Conservation (phyloP, 2,329 filamentous ascomycete species). For the Eutypa lata region DNA sequence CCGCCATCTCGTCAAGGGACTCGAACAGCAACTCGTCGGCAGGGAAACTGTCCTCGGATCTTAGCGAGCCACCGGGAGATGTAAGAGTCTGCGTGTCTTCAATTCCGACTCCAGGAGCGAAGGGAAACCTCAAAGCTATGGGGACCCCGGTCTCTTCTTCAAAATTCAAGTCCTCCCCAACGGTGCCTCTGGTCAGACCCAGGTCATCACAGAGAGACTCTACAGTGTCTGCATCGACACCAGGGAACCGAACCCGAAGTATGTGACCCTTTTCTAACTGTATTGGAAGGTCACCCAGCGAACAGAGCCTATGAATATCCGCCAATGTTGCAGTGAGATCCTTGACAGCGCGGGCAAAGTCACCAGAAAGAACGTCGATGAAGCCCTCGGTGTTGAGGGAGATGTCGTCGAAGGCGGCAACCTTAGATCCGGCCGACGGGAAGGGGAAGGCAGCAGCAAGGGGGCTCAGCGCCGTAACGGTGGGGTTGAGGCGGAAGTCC, state of each 20-base stretch:
- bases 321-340: slow-evolving; percentile 76
- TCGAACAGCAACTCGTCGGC: slow-evolving; percentile 38
- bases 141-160: slow-evolving; percentile 63
- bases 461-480: slow-evolving; percentile 81
- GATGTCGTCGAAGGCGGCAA: slow-evolving; percentile 41
- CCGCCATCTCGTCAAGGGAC: slow-evolving; percentile 34
- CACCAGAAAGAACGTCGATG: slow-evolving; percentile 77
- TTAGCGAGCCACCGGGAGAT: slow-evolving; percentile 47
- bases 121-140: slow-evolving; percentile 81
- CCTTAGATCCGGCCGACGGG: slow-evolving; percentile 38
- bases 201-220: slow-evolving; percentile 83
- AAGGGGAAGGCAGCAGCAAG: slow-evolving; percentile 56
- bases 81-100: slow-evolving; percentile 30
- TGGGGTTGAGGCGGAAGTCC: slow-evolving; percentile 85
- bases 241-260: slow-evolving; percentile 83
- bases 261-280: slow-evolving; percentile 64
- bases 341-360: slow-evolving; percentile 84
- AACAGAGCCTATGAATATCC: slow-evolving; percentile 74
- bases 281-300: slow-evolving; percentile 80
- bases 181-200: slow-evolving; percentile 74
- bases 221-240: slow-evolving; percentile 79
- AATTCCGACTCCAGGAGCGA: slow-evolving; percentile 57
- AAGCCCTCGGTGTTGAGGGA: slow-evolving; percentile 80
- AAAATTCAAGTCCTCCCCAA: slow-evolving; percentile 76
- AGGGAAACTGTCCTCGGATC: slow-evolving; percentile 34